Base-by-base conservation (phyloP, 1,284 basidiomycete species). In the Rhodotorula sp. region DNA sequence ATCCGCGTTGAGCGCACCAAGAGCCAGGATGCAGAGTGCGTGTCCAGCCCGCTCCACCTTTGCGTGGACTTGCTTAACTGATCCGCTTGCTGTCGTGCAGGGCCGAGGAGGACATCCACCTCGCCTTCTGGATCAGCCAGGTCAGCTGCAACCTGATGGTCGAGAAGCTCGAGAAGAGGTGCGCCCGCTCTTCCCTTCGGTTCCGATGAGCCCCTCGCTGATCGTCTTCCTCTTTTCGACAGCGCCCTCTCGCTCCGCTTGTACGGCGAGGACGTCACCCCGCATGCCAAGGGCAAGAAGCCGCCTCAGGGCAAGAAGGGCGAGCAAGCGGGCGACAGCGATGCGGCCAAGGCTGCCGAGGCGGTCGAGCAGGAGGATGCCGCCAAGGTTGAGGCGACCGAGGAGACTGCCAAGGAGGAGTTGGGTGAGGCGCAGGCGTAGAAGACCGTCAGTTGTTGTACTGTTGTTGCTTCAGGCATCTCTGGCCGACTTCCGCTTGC, bases 131-230 rank as follows among this genome's bases (percentile, higher is more conserved):
- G 95, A 93, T 91, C 82, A 93, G 92, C 2, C 90, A 89, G 73
- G 87, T 89, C 23, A 93, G 91, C 3, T 81, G 95, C 68, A 88
- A 90, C 7, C 84, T 97, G 68, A 93, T 97, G 91, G 88, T 96
- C 71, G 93, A 97, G 82, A 97, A 97, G 82, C 90, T 90, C 78
- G 91, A 93, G 49, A 97, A 97, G 83, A 91, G 89, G 92, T 92
- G 69, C 41, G 82, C 34, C 34, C 3, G 34, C 34, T 79, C 48
- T 7, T 12, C 46, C 23, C 25, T 14, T 48, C n/a, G 4, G 19
- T 8, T 16, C 21, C 8, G 3, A 14, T 49, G 27, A n/a, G 8
- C 14, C n/a, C 17, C 16, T 19, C 27, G 3, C 19, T n/a, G 8
- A 9, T 42, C 55, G 52, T 55, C 44, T 16, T 50, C 12, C 19